Conservation (phyloP, 306 rosid species). For the Glycine soja region DNA sequence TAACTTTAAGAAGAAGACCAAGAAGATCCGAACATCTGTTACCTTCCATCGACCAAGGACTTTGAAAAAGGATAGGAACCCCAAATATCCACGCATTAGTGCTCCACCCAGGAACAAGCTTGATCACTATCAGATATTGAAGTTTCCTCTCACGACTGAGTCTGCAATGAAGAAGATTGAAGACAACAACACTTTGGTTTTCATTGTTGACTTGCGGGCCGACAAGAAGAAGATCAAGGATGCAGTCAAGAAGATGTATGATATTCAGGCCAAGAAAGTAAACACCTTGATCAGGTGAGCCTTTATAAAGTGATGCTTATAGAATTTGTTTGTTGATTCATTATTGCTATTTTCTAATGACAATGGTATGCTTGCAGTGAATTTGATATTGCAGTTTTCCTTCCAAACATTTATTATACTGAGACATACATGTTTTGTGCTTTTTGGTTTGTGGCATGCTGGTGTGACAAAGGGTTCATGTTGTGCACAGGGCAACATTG, state of each 20-base stretch:
- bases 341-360: not conserved
- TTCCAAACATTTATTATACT: not conserved
- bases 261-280: conserved; percentile 89
- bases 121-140: conserved; percentile 81
- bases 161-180: conserved; percentile 95
- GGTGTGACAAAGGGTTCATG: not conserved
- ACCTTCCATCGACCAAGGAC: conserved; percentile 80
- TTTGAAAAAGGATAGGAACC: conserved; percentile 70
- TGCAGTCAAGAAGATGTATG: conserved; percentile 90
- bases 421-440: not conserved
- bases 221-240: conserved; percentile 94
- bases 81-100: conserved; percentile 86
- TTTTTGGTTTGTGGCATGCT: not conserved
- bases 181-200: conserved; percentile 87
- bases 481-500: not conserved
- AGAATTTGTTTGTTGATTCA: not conserved
- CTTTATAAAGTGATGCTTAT: conserved; percentile 2
- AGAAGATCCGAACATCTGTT: conserved; percentile 63
- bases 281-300: conserved; percentile 85
- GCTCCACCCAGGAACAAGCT: conserved; percentile 90
- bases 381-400: not conserved
- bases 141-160: conserved; percentile 85
- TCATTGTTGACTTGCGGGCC: conserved; percentile 85
- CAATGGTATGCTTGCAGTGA: not conserved
- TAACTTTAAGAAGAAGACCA: conserved; percentile 65